Conservation (phyloP, 257 asterid species). For the Jasminum sambac region DNA sequence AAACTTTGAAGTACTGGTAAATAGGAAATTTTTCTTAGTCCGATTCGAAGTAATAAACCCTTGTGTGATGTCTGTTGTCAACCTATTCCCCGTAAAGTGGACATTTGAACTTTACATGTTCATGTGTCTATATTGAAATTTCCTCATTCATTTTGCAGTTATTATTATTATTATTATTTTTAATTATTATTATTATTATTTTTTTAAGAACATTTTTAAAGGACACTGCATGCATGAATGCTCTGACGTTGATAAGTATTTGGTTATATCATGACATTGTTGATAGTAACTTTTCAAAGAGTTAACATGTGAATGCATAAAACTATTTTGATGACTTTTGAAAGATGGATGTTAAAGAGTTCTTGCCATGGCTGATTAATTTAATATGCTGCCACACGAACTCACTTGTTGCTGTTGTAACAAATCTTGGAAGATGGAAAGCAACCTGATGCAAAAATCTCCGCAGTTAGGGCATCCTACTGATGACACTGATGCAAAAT, state of each 20-base stretch:
- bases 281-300: background rate
- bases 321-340: background rate
- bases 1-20: constrained; percentile 3
- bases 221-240: background rate
- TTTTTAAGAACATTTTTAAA: background rate
- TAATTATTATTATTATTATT: too few species aligned
- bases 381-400: constrained; percentile 19
- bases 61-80: background rate
- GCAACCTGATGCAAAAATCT: constrained; percentile 39
- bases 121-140: background rate
- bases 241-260: constrained; percentile 5
- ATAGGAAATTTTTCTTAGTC: background rate
- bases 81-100: constrained; percentile 12
- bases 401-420: constrained; percentile 12
- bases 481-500: constrained; percentile 54
- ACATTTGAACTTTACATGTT: background rate
- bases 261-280: background rate
- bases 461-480: constrained; percentile 40
- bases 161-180: background rate
- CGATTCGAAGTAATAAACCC: constrained; percentile 15
- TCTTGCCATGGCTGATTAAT: background rate
- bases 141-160: background rate
- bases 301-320: background rate
- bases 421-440: constrained; percentile 49
- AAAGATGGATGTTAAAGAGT: too few species aligned